Conservation (phyloP, 768 basidiomycete species). For the Mrakia blollopis region DNA sequence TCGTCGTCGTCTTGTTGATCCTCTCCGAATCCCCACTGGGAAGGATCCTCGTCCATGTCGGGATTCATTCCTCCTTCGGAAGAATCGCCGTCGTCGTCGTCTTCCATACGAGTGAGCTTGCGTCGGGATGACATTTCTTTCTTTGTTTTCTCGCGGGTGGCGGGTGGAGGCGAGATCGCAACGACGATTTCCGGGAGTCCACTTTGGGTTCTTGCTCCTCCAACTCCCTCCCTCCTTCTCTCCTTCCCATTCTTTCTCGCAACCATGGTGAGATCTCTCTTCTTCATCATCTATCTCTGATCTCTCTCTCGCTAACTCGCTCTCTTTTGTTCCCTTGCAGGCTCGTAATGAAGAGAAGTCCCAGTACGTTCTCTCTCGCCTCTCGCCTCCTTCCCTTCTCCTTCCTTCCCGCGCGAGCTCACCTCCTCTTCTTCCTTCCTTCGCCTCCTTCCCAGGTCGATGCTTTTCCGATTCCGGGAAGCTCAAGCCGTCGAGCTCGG, state of each 20-base stretch:
- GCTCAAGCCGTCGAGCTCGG: constrained; percentile 94
- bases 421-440: not conserved
- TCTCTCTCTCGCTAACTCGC: not conserved
- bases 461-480: constrained; percentile 92
- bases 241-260: not conserved
- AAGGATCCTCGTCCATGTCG: not conserved
- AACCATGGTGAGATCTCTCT: not conserved
- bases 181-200: too few species aligned
- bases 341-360: constrained; percentile 98
- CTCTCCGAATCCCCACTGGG: not conserved
- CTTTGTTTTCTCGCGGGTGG: not conserved
- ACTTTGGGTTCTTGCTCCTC: too few species aligned
- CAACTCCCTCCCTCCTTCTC: not conserved
- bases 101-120: not conserved
- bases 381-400: not conserved
- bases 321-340: constrained; percentile 45
- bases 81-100: not conserved
- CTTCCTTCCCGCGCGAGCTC: not conserved
- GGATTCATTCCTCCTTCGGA: not conserved
- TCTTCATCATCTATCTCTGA: not conserved
- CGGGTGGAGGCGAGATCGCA: not conserved
- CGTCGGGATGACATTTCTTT: not conserved
- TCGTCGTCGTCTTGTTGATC: not conserved
- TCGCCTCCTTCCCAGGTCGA: constrained; percentile 51
- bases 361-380: constrained; percentile 47